phyloP scores from a whole-genome alignment of 352 stramenopile species.

The Saprolegnia parasitica region DNA sequence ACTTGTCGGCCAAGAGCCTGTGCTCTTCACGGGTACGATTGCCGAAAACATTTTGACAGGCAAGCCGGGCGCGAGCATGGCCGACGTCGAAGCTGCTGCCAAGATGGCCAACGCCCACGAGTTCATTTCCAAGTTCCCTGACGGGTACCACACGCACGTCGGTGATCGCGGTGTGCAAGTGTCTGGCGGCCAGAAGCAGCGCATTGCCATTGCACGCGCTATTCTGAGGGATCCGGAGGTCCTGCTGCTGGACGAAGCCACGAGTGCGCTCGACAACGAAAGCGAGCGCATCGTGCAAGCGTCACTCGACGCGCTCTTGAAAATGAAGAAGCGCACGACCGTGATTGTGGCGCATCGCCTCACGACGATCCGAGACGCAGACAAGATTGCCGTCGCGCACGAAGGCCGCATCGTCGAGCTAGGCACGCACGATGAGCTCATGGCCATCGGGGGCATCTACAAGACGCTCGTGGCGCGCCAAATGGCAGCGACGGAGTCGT shows the following conservation, averaged over 20 bases:
- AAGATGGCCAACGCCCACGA: slow-evolving; percentile 89
- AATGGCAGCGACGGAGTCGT: slow-evolving; percentile 2
- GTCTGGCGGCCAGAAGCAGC: slow-evolving; percentile 57
- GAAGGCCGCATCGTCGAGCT: slow-evolving; percentile 88
- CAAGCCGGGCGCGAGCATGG: slow-evolving; percentile 34
- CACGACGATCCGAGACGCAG: slow-evolving; percentile 89
- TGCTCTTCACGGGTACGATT: slow-evolving; percentile 57
- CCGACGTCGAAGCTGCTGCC: slow-evolving; percentile 84
- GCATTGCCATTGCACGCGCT: slow-evolving; percentile 90
- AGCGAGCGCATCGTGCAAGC: slow-evolving; percentile 82
- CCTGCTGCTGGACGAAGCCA: slow-evolving; percentile 91
- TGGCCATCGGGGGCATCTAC: slow-evolving; percentile 44
- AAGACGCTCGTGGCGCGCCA: slow-evolving; percentile 33
- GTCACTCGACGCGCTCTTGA: slow-evolving; percentile 58
- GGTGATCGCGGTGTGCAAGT: slow-evolving; percentile 89
- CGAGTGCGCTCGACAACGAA: slow-evolving; percentile 74
- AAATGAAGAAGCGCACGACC: slow-evolving; percentile 67
- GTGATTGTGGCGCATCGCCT: slow-evolving; percentile 94
- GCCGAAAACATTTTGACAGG: slow-evolving; percentile 63
- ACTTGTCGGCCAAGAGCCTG: slow-evolving; percentile 49
- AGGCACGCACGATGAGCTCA: slow-evolving; percentile 89
- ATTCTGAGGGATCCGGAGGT: slow-evolving; percentile 86
- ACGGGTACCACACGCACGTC: slow-evolving; percentile 90
- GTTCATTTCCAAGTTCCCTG: slow-evolving; percentile 89
- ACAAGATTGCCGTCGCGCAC: slow-evolving; percentile 93